Base-by-base conservation (phyloP, 2,329 filamentous ascomycete species). In the Aspergillus sp. region DNA sequence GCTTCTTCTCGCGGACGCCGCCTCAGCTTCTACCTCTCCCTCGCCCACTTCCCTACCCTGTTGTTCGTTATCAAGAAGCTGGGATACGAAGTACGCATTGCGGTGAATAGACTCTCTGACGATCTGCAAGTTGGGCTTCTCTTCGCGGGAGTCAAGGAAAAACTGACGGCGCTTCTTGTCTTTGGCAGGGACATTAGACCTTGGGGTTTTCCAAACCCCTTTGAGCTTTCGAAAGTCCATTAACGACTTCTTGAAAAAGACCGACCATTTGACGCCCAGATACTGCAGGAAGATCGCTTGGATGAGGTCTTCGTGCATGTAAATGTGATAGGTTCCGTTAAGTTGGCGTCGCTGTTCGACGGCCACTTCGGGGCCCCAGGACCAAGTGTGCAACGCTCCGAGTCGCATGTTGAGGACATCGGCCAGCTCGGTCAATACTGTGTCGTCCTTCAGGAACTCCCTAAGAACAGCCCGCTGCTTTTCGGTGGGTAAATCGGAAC, bases 271-370 rank as follows among this genome's bases (percentile, higher is more conserved):
- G 0, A 59, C 41, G 6, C 59, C 59, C 3, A 61, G 12, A 35
- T 57, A 61, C 19, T 61, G 56, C 11, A 61, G 19, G 50, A 59
- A 59, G 11, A 61, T 61, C 2, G 59, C 59, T 27, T 61, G 59
- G 21, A 61, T 61, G 14, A 61, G 56, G 23, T 61, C 59, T 35
- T 61, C 59, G 12, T 59, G 59, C 59, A 61, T 59, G 12, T 48
- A 44, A 6, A 61, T 51, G 6, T 59, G 56, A 12, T 61, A 61
- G 1, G 53, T 9, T 21, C 59, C 59, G 33, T 61, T 61, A 8
- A 61, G 33, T 12, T 56, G 56, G 9, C 59, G 49, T 17, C 56
- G 50, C 19, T 61, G 56, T 21, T 61, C 59, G 9, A 61, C 39
- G 0, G 46, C 11, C 3, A 61, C 56, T 19, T 45, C 53, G 6